phyloP scores from a whole-genome alignment of 176 grass and related monocot genomes.

The Musa acuminata region DNA sequence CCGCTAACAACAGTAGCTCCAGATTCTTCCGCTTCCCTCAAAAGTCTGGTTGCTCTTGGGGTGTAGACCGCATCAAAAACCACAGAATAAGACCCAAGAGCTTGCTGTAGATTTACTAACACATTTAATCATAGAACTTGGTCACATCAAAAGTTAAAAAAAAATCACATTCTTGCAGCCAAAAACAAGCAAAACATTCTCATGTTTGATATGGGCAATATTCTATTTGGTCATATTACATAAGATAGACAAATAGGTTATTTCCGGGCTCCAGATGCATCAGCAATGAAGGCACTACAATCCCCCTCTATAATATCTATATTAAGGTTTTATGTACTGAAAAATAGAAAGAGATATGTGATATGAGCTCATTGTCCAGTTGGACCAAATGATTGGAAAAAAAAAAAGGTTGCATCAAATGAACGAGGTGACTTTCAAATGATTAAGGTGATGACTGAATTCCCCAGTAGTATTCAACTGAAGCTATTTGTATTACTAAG shows the following conservation, averaged over 20 bases:
- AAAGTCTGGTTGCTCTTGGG: conserved; percentile 86
- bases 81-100: conserved; percentile 68
- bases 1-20: conserved; percentile 82
- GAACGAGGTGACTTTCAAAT: too few relatives aligned
- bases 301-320: neutral
- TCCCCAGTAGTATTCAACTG: too few relatives aligned
- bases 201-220: neutral
- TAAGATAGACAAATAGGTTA: neutral
- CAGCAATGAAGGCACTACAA: neutral
- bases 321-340: neutral
- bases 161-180: neutral
- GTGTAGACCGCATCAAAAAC: conserved; percentile 96
- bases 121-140: neutral
- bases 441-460: too few relatives aligned
- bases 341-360: neutral
- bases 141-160: neutral
- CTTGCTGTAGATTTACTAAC: conserved; percentile 49
- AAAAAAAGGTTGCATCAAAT: too few relatives aligned
- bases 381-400: too few relatives aligned
- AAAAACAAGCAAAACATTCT: neutral
- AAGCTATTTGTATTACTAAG: too few relatives aligned
- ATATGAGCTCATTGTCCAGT: too few relatives aligned
- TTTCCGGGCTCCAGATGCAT: neutral
- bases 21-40: conserved; percentile 67
- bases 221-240: conserved; percentile 1